Base-by-base conservation (phyloP, 208 protist species). In the Trypanosomatidae sp. region DNA sequence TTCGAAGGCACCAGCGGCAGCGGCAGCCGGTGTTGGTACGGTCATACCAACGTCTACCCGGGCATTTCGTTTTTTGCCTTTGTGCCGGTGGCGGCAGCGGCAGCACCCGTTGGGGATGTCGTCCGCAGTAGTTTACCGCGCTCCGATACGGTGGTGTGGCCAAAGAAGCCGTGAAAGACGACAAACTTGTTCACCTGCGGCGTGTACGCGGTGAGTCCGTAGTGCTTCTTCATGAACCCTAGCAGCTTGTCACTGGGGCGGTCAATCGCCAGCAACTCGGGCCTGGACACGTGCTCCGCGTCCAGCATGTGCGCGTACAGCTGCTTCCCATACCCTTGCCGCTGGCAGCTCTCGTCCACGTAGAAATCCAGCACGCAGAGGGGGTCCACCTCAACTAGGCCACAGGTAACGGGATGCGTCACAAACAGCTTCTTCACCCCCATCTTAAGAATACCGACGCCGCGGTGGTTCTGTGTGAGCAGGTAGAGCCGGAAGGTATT, bases 351-450 rank as follows among this genome's bases (percentile, higher is more conserved):
- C 65, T 98, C 93, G 50, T 93, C 85, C 13, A 99, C 95, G 71
- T 96, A 99, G 76, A 99, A 98, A 74, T 99, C 97, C 33, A 99
- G 83, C 62, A 98, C 92, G 66, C 94, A 98, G 19, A 97, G 73
- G 3, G 95, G 95, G 41, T 92, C 82, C 15, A 98, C 94, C 79
- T 98, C 95, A n/a, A 95, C 86, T 59, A 95, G 50, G 1, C 43
- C 30, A 0, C 52, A 44, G n/a, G 80, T 84, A 19, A 55, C 46
- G 2, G 86, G 88, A 68, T 91, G 86, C 33, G 82, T 84, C 25
- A 97, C 60, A 66, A 98, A 98, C 12, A 98, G 81, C 66, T 95
- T 94, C 80, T 97, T 97, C 12, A 83, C 67, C 17, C 96, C 96
- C 33, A 97, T 81, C 74, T 98, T 98, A 3, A 98, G 66, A 28